Evolutionary conservation across 2,329 filamentous ascomycete genomes (phyloP).

Genomic region (Emergomyces orientalis): DNA sequence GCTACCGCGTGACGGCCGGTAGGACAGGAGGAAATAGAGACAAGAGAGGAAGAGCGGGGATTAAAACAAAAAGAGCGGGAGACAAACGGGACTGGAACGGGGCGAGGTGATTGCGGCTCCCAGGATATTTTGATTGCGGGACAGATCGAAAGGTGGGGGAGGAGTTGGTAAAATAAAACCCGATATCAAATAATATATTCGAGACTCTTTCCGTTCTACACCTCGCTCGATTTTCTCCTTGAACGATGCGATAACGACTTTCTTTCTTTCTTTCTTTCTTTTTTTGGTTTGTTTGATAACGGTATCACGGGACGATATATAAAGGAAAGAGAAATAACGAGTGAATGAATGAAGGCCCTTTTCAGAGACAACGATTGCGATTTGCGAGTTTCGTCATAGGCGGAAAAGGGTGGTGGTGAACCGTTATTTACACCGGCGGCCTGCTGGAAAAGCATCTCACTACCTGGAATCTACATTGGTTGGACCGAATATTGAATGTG

Average conservation of each 20-base stretch:
- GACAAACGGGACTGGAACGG: too few species aligned
- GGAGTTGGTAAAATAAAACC: not conserved
- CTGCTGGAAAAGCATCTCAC: not conserved
- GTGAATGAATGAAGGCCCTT: not conserved
- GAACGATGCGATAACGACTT: constrained; percentile 1
- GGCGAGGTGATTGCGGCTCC: not conserved
- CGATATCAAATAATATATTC: not conserved
- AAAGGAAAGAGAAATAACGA: not conserved
- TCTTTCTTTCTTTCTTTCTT: not conserved
- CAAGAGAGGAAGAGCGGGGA: too few species aligned
- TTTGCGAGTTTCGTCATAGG: not conserved
- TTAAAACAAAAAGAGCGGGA: too few species aligned
- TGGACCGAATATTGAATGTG: not conserved
- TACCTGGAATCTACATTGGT: not conserved
- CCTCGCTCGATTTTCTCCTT: not conserved
- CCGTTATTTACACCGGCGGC: not conserved
- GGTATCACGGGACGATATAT: not conserved
- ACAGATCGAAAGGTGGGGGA: not conserved
- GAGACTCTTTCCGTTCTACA: not conserved
- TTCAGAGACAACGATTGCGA: not conserved
- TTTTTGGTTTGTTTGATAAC: not conserved
- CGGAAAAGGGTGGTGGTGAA: not conserved
- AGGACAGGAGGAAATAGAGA: not conserved
- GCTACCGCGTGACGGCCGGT: not conserved
- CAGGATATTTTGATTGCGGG: not conserved